phyloP scores from a whole-genome alignment of 2,329 filamentous ascomycete species.

The Monosporascus sp. region DNA sequence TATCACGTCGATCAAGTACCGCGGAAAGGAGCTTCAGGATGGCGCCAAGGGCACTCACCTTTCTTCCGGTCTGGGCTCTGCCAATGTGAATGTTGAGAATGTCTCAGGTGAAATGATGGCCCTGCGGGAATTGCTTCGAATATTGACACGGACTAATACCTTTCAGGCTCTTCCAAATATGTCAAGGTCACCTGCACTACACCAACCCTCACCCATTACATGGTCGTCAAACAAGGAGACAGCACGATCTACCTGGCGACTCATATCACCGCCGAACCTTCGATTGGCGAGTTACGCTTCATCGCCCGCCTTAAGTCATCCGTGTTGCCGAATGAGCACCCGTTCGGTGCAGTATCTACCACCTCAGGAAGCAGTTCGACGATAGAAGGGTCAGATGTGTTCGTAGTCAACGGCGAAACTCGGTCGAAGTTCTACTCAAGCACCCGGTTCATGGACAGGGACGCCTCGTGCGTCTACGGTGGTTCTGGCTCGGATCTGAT shows the following conservation, averaged over 20 bases:
- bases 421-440: constrained; percentile 67
- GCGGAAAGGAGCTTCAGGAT: constrained; percentile 55
- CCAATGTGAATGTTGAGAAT: constrained; percentile 44
- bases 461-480: constrained; percentile 56
- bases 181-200: constrained; percentile 58
- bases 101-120: constrained; percentile 20
- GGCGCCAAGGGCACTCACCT: constrained; percentile 47
- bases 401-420: constrained; percentile 54
- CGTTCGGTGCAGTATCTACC: constrained; percentile 49
- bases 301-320: constrained; percentile 53
- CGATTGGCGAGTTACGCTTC: constrained; percentile 56
- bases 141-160: neutral
- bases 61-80: constrained; percentile 51
- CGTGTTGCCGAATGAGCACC: constrained; percentile 45
- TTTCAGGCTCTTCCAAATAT: constrained; percentile 31
- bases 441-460: constrained; percentile 64
- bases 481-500: constrained; percentile 37
- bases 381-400: constrained; percentile 56
- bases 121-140: too few species aligned
- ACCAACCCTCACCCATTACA: constrained; percentile 58
- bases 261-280: constrained; percentile 51
- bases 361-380: constrained; percentile 44
- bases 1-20: constrained; percentile 57
- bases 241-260: constrained; percentile 57
- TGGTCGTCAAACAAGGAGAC: constrained; percentile 55